Evolutionary conservation across 805 yeast genomes (phyloP), one percentile per base, ranked within the genome.

Genomic region (Metschnikowia dekortorum): DNA sequence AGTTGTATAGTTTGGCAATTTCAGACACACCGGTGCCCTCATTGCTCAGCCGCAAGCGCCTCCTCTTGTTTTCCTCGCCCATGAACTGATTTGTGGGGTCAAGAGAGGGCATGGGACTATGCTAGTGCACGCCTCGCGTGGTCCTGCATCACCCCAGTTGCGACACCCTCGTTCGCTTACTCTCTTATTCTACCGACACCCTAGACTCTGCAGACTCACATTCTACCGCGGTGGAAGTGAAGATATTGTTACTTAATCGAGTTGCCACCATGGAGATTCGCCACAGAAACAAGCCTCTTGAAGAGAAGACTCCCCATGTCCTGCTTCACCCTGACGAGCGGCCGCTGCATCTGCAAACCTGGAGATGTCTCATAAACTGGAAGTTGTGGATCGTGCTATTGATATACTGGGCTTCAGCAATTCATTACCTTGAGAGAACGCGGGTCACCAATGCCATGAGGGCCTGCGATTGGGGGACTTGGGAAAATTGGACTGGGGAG

Each of bases 401-500:
- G 11, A 44, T 55, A 8, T 51, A 54, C 5, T 71, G 74, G 74
- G 33, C 67, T 0, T 29, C 63, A 0, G 18, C 60, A 0, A 52
- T 69, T 1, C 74, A 70, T 49, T 62, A 63, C 45, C 59, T 60
- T 39, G 78, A 73, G 49, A 58, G 74, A 38, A 54, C 57, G 6
- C 57, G 64, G n/a, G 69, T 65, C 4, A 58, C 53, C 13, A 53
- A 47, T 37, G 61, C 64, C 9, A 53, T 69, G 18, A 52, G 49
- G 2, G 53, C 52, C 32, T 72, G 76, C 48, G 56, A 66, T 5
- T 90, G 96, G 96, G 59, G 66, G 2, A 64, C 63, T 0, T 86
- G 92, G 91, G 89, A 84, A 56, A 42, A 65, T 4, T 83, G 89
- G 88, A 58, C 43, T 4, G 55, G 43, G 1, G 53, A 47, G 5